A percentile compares a stretch with the other conserved stretches of the same genome.
These are phyloP conservation scores for Ajuga chamaepitys DNA, from an alignment of 257 asterid genomes.

Conservation along the genomic window DNA sequence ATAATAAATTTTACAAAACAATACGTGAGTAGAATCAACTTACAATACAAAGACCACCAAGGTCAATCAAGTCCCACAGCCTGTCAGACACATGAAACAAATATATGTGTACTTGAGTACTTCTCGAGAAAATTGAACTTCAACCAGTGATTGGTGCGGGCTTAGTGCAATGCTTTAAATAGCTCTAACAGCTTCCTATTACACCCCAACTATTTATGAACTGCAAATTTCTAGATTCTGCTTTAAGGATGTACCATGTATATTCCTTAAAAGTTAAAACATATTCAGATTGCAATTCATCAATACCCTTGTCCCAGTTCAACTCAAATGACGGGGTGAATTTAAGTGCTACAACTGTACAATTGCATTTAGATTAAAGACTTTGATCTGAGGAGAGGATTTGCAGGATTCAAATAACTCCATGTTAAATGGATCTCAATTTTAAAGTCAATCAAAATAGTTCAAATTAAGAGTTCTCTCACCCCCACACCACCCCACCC, in stretches of 20 bases:
- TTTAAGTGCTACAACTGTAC: background rate
- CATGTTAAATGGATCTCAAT: too few relatives aligned
- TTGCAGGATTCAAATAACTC: too few relatives aligned
- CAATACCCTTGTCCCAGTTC: background rate
- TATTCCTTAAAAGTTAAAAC: background rate
- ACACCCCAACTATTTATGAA: background rate
- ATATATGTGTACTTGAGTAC: background rate
- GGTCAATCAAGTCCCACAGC: slow-evolving; percentile 4
- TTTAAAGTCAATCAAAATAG: too few relatives aligned
- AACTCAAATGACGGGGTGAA: background rate
- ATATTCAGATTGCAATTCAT: background rate
- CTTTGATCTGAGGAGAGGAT: too few relatives aligned
- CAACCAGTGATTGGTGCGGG: background rate
- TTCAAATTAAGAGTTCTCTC: too few relatives aligned
- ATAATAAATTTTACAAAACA: background rate
- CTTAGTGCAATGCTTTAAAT: background rate
- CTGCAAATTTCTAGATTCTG: background rate
- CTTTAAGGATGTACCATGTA: background rate
- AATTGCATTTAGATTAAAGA: background rate
- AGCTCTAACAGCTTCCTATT: background rate
- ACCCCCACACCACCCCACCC: too few relatives aligned
- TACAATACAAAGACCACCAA: background rate
- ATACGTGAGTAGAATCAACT: background rate
- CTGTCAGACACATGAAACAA: background rate
- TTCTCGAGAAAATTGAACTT: background rate